Evolutionary conservation across 2,329 filamentous ascomycete species (phyloP).

Genomic region (Colletotrichum lupini): DNA sequence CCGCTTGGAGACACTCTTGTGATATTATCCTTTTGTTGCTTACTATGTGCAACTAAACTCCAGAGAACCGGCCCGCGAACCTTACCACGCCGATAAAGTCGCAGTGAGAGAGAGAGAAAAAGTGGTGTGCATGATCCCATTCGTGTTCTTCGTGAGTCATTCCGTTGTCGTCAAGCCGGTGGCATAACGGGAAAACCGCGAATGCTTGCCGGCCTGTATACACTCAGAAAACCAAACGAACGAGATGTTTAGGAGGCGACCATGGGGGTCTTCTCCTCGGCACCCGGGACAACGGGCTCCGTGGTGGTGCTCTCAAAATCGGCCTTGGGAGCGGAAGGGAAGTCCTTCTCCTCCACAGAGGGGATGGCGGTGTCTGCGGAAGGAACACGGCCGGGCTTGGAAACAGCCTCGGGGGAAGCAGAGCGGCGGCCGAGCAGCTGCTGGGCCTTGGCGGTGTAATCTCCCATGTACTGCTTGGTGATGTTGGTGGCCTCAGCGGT

Average conservation of each 20-base stretch:
- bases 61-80: slow-evolving; percentile 26
- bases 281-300: slow-evolving; percentile 40
- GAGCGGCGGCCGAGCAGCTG: slow-evolving; percentile 66
- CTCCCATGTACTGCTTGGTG: slow-evolving; percentile 75
- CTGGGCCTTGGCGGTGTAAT: slow-evolving; percentile 76
- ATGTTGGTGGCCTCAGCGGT: slow-evolving; percentile 70
- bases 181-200: slow-evolving; percentile 16
- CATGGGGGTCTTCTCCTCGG: slow-evolving; percentile 41
- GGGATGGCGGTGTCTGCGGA: slow-evolving; percentile 32
- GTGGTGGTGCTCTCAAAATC: slow-evolving; percentile 24
- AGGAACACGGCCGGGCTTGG: slow-evolving; percentile 47
- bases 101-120: slow-evolving; percentile 15
- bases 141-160: slow-evolving; percentile 35
- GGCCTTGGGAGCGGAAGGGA: slow-evolving; percentile 36
- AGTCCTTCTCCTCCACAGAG: slow-evolving; percentile 39
- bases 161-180: slow-evolving; percentile 34
- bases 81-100: slow-evolving; percentile 25
- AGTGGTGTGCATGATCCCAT: slow-evolving; percentile 26
- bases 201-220: slow-evolving; percentile 25
- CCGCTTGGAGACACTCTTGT: slow-evolving; percentile 16
- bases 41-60: slow-evolving; percentile 30
- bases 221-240: slow-evolving; percentile 33
- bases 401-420: slow-evolving; percentile 53
- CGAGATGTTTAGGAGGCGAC: slow-evolving; percentile 35
- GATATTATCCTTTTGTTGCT: slow-evolving; percentile 35